phyloP scores from a whole-genome alignment of 371 early-diverging fungal species.

The Mortierella sp. region DNA sequence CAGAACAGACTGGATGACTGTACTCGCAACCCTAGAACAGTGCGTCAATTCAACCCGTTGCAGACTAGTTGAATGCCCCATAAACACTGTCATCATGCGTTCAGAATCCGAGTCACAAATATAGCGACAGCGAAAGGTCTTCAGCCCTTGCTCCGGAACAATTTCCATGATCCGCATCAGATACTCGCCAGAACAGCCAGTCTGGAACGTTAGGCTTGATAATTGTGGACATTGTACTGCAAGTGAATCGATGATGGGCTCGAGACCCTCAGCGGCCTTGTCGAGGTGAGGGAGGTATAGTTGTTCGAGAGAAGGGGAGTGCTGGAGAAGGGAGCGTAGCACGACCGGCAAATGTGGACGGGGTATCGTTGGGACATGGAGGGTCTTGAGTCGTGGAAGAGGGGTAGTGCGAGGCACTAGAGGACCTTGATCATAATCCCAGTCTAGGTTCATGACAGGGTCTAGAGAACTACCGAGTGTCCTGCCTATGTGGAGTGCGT shows the following conservation, averaged over 20 bases:
- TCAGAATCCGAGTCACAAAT: neutral
- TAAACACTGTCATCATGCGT: neutral
- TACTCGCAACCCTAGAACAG: neutral
- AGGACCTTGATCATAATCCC: neutral
- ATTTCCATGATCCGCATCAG: neutral
- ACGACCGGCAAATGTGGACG: neutral
- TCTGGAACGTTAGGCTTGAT: neutral
- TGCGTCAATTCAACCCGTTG: neutral
- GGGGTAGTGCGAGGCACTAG: neutral
- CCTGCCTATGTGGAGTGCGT: neutral
- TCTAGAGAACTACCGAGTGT: neutral
- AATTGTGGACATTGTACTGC: neutral
- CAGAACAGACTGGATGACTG: neutral
- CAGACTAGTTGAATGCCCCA: neutral
- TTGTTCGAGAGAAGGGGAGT: neutral
- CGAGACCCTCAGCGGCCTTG: neutral
- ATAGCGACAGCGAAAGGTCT: neutral
- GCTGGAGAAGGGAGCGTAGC: neutral
- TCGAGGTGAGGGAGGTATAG: neutral
- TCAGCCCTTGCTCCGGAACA: neutral
- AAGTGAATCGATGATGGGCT: neutral
- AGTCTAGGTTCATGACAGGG: neutral
- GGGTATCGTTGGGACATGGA: neutral
- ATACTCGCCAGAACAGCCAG: neutral
- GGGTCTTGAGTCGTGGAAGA: neutral